Conservation (phyloP, 495 filamentous ascomycete species). For the Pseudotulostoma volvatum region DNA sequence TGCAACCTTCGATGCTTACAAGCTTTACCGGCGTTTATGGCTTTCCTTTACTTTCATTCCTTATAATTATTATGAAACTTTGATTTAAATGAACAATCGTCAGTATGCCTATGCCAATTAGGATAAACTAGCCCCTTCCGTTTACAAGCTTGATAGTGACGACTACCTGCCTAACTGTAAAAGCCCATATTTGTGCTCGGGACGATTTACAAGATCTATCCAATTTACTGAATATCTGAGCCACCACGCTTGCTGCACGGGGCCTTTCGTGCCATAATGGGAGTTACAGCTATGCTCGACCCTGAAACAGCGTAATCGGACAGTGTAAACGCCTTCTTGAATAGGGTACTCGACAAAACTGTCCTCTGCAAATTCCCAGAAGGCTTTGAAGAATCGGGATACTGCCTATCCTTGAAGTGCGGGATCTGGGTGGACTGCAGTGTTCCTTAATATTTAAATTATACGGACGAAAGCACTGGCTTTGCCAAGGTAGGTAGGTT, state of each 20-base stretch:
- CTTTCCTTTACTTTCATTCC: too few relatives aligned
- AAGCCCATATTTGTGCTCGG: constrained; percentile 14
- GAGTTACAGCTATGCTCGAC: constrained; percentile 7
- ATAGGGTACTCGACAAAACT: constrained; percentile 9
- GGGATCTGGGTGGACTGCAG: constrained; percentile 1
- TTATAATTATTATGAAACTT: too few relatives aligned
- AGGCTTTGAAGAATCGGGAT: constrained; percentile 2
- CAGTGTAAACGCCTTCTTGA: constrained; percentile 14
- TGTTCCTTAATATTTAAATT: constrained; percentile 10
- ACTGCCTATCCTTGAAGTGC: constrained; percentile 3
- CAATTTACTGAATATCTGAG: constrained; percentile 5
- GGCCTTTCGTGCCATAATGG: constrained; percentile 9
- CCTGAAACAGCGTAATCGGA: constrained; percentile 7
- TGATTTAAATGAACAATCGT: too few relatives aligned
- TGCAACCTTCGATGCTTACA: too few relatives aligned
- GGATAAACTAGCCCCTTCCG: too few relatives aligned
- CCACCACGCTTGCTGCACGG: constrained; percentile 11
- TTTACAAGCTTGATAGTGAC: constrained; percentile 11
- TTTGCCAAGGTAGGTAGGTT: neutral
- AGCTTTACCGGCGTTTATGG: too few relatives aligned
- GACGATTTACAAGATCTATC: constrained; percentile 11
- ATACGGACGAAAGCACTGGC: neutral
- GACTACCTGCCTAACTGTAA: constrained; percentile 12
- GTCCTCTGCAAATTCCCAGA: constrained; percentile 5
- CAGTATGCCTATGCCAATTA: too few relatives aligned